Base-by-base conservation (phyloP, 2,329 filamentous ascomycete species). In the Colletotrichum sublineola region DNA sequence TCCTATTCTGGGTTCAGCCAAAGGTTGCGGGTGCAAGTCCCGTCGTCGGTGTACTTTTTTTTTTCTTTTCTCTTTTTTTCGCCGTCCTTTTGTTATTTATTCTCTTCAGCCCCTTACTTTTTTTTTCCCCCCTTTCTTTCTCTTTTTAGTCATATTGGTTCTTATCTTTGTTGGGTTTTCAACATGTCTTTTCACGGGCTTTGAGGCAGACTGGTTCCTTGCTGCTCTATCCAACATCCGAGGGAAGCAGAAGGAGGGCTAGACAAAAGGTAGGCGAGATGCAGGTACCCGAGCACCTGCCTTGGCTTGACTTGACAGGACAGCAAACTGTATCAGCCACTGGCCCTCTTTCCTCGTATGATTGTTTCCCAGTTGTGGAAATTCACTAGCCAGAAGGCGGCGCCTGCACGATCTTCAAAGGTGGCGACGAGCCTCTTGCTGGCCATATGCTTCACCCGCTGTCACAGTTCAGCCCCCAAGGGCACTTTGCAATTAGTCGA, bases 11-110 rank as follows among this genome's bases (percentile, higher is more conserved):
- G 24, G 61, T 38, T 53, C 61, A 72, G 66, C 69, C 69, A 72
- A 72, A 72, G 69, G 69, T 72, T 72, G 69, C 66, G 69, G 69
- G 69, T 72, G 69, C 69, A 72, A 72, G 66, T 72, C 69, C 69
- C 69, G 69, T 31, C 69, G 60, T 64, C 66, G 69, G 69, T 72
- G 46, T 11, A 29, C 14, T 36, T 57, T 58, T 66, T 57, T 53
- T 20, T 36, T 9, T 52, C n/a, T 12, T 18, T 20, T 15, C n/a
- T 18, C n/a, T 36, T 3, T 31, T 1, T 1, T 44, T 29, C 24
- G 11, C n/a, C n/a, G 55, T 42, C 12, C 5, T 18, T 42, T n/a
- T 15, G 1, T 46, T 40, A 5, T 31, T 1, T 50, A 3, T 44
- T n/a, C 7, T 46, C 11, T 68, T 44, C 24, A 46, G 1, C 4